Evolutionary conservation across 2,329 filamentous ascomycete species (phyloP), one percentile per base, ranked within the genome.

Genomic region (Rhinocladiella similis): DNA sequence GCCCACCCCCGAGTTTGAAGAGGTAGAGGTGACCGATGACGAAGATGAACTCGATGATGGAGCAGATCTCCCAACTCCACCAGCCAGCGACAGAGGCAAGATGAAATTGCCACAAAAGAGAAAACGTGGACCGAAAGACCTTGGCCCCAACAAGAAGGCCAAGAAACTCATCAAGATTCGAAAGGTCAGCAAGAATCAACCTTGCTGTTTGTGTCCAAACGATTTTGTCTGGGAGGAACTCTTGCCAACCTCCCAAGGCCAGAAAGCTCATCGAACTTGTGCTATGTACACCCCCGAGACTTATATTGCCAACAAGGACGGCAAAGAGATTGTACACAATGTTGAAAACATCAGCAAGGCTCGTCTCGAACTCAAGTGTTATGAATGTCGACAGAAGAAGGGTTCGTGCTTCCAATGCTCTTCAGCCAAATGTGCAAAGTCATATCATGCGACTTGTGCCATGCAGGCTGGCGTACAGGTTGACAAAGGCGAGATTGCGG

Each of bases 371-470:
- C 85, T 97, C 64, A 96, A 96, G 73, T 99, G 94, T 72, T 85
- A 96, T 60, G 96, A 90, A 75, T 99, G 94, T 70, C 90, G 92
- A 33, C 95, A 91, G 29, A 95, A 94, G 72, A 89, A 89, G 55
- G 94, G 94, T n/a, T 91, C 91, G 14, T 97, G 93, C 74, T 95
- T 99, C 75, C 93, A 97, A 72, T 99, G 94, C 73, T 95, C 91
- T 1, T 88, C 91, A 65, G 93, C 92, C 77, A 97, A 96, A 71
- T 99, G 94, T 67, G 88, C 90, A 3, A 82, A 94, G 62, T 88
- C 93, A 7, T 99, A 97, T 73, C 94, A 99, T 70, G 90, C 93
- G 14, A 97, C 92, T 1, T 99, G 94, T 70, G 94, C 94, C 2
- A 88, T 91, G 6, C 87, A 93, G 19, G 93, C 92, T 35, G 94